Evolutionary conservation across 371 early-diverging fungal genomes (phyloP).

Genomic region (Syncephalastrum monosporum): DNA sequence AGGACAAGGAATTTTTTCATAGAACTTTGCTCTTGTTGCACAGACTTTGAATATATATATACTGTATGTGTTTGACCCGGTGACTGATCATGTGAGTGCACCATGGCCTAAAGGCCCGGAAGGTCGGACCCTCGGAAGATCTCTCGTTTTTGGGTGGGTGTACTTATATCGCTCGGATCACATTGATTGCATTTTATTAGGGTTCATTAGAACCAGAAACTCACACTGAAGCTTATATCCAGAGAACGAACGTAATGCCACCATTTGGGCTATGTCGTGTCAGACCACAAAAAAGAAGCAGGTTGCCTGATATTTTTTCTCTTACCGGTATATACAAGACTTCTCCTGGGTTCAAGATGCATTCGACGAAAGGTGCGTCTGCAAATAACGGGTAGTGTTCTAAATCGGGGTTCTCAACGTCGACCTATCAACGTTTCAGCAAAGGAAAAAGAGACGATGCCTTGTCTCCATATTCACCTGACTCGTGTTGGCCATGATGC

Average conservation of each 20-base stretch:
- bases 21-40: no score
- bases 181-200: no score
- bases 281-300: conserved; percentile 4
- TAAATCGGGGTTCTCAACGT: conserved; percentile 65
- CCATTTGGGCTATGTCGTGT: conserved; percentile 59
- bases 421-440: conserved; percentile 36
- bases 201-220: conserved; percentile 76
- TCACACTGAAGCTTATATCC: conserved; percentile 77
- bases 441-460: not conserved
- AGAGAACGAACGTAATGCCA: conserved; percentile 92
- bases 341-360: conserved; percentile 77
- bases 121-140: no score
- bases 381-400: conserved; percentile 53
- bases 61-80: no score
- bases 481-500: conserved; percentile 76
- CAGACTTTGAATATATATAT: no score
- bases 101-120: no score
- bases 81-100: no score
- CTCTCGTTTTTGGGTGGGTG: no score
- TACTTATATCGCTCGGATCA: no score
- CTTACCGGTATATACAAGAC: conserved; percentile 89
- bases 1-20: no score
- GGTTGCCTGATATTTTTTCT: conserved; percentile 3
- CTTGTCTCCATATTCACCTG: conserved; percentile 43
- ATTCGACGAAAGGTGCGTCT: conserved; percentile 64